Percentiles rank a stretch among this genome's conserved stretches.
Evolutionary conservation across 2,329 filamentous ascomycete species (phyloP).

Genomic region (Fonsecaea nubica): DNA sequence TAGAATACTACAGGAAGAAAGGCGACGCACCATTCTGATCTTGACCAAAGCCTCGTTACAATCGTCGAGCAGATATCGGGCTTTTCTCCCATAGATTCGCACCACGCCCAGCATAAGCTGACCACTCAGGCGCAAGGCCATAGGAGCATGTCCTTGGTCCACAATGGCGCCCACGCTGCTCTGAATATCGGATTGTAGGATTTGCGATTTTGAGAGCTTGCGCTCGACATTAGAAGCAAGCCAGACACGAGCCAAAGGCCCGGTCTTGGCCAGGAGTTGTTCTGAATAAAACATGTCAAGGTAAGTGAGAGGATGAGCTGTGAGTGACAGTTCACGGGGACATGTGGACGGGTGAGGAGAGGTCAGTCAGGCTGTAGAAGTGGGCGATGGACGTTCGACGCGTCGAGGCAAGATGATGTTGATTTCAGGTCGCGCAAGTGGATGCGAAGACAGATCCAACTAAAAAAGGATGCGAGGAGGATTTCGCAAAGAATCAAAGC

Average conservation of each 20-base stretch:
- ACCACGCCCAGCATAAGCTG: constrained; percentile 95
- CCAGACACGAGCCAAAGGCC: constrained; percentile 96
- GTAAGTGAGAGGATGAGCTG: background rate
- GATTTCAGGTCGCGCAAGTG: background rate
- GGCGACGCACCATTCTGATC: constrained; percentile 84
- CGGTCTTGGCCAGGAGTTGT: constrained; percentile 92
- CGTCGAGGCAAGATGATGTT: constrained; percentile 23
- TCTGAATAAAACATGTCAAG: constrained; percentile 92
- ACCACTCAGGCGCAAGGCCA: constrained; percentile 91
- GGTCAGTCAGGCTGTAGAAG: background rate
- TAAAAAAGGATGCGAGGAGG: background rate
- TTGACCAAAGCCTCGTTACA: constrained; percentile 97
- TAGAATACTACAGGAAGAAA: constrained; percentile 9
- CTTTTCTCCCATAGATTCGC: constrained; percentile 96
- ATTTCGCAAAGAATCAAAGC: background rate
- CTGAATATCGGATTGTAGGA: constrained; percentile 91
- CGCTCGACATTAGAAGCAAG: constrained; percentile 96
- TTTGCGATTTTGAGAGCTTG: constrained; percentile 96
- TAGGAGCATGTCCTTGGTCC: constrained; percentile 87
- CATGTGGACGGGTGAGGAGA: constrained; percentile 11
- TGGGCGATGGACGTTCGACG: constrained; percentile 20
- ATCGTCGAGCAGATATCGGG: constrained; percentile 92
- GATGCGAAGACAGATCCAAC: background rate
- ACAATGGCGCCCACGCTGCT: constrained; percentile 96
- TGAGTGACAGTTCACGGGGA: constrained; percentile 6